Conservation (phyloP, 176 grass and related monocot species). For the Avena eriantha region DNA sequence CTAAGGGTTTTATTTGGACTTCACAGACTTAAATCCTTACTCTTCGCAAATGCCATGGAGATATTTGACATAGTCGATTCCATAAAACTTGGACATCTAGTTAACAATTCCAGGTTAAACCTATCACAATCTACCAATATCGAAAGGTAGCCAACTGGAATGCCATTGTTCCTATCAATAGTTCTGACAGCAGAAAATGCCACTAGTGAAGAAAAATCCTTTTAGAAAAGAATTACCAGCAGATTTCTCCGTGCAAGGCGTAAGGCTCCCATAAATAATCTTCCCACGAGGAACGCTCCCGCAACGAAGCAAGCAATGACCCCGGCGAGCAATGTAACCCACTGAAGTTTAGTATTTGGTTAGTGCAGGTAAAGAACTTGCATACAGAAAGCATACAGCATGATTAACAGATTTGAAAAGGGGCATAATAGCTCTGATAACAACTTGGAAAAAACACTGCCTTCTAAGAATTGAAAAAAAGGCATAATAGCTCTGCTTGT, state of each 20-base stretch:
- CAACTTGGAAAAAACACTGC: background rate
- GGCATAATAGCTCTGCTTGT: background rate
- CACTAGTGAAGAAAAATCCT: background rate
- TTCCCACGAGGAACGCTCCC: background rate
- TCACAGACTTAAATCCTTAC: background rate
- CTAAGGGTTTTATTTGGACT: background rate
- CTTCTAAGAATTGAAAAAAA: background rate
- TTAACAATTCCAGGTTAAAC: background rate
- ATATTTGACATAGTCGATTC: background rate
- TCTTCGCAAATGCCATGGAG: background rate
- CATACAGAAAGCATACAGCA: background rate
- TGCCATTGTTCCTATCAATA: background rate
- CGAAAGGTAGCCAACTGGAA: background rate
- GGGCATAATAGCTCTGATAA: background rate
- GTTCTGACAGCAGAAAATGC: background rate
- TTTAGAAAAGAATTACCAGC: background rate
- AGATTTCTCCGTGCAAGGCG: background rate
- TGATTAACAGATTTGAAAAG: background rate
- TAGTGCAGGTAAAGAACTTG: constrained; percentile 20
- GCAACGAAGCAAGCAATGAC: constrained; percentile 4
- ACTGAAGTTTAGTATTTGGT: background rate
- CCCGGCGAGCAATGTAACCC: background rate
- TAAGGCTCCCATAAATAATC: background rate
- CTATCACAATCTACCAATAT: background rate
- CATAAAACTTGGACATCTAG: background rate